Percentiles rank a stretch among this genome's conserved stretches.
Conservation (phyloP, 2,329 filamentous ascomycete species). For the Fusarium tuaranense region DNA sequence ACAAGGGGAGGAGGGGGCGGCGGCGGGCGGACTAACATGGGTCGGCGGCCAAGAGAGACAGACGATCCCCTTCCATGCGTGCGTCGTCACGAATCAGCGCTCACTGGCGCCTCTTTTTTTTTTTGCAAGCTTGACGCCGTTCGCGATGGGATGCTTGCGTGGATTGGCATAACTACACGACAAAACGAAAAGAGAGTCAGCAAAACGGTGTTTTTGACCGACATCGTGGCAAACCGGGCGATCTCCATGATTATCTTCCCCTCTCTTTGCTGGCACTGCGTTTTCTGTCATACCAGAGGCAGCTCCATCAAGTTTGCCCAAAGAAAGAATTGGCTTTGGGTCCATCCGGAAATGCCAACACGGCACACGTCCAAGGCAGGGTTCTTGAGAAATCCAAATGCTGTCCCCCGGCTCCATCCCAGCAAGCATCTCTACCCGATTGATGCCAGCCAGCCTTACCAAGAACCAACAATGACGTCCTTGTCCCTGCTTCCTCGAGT, state of each 20-base stretch:
- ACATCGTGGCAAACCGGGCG: slow-evolving; percentile 15
- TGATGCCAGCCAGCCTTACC: not conserved
- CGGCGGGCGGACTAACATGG: slow-evolving; percentile 2
- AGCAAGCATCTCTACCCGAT: not conserved
- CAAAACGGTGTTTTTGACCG: not conserved
- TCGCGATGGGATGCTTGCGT: slow-evolving; percentile 3
- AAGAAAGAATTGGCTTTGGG: not conserved
- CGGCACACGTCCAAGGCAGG: not conserved
- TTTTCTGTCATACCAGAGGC: not conserved
- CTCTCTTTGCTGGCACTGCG: not conserved
- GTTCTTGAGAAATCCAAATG: not conserved
- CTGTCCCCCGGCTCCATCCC: not conserved
- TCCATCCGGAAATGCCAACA: slow-evolving; percentile 13
- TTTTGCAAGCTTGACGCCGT: slow-evolving; percentile 5
- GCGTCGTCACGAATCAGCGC: slow-evolving; percentile 19
- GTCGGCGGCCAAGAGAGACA: not conserved
- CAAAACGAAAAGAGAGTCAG: not conserved
- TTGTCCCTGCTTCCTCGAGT: not conserved
- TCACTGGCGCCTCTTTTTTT: not conserved
- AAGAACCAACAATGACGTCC: slow-evolving; percentile 27
- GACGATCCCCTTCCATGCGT: slow-evolving; percentile 22
- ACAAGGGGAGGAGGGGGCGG: not conserved
- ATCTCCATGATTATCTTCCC: not conserved
- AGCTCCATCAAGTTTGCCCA: not conserved
- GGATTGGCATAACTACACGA: not conserved